These are phyloP conservation scores for Dissophora ornata DNA, from an alignment of 192 early-diverging fungal species.

Conservation along the genomic window DNA sequence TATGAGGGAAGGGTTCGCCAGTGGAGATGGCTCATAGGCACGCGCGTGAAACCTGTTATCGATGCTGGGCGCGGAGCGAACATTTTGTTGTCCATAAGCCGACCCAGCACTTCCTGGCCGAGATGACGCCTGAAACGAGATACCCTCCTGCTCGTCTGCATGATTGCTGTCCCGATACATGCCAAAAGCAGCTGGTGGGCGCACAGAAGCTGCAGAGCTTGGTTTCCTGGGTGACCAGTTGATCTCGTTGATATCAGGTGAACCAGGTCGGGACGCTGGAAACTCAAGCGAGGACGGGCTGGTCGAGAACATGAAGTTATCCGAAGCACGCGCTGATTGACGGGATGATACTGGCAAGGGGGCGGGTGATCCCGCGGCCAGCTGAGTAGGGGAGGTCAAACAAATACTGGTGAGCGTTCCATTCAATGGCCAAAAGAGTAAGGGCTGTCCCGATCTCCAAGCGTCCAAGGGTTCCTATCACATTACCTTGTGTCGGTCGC, in stretches of 20 bases:
- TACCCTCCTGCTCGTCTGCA: background rate
- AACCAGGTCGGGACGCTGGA: slow-evolving; percentile 4
- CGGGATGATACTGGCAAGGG: background rate
- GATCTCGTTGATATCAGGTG: slow-evolving; percentile 25
- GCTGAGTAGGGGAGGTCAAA: background rate
- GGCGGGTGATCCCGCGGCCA: too few species aligned
- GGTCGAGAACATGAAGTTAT: background rate
- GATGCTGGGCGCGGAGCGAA: background rate
- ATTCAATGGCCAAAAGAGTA: too few species aligned
- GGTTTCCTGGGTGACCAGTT: slow-evolving; percentile 42
- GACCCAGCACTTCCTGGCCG: slow-evolving; percentile 1
- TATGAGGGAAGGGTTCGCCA: slow-evolving; percentile 38
- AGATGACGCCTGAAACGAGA: background rate
- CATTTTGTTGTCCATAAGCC: background rate
- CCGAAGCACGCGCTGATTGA: background rate
- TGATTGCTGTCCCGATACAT: slow-evolving; percentile 27
- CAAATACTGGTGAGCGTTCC: background rate
- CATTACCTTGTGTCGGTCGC: slow-evolving; percentile 4
- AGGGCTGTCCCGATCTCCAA: too few species aligned
- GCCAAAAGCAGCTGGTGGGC: slow-evolving; percentile 20
- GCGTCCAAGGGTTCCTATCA: too few species aligned
- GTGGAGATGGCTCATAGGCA: slow-evolving; percentile 47
- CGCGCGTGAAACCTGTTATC: slow-evolving; percentile 33
- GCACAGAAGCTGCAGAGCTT: background rate
- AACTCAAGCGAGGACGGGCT: background rate